phyloP scores from a whole-genome alignment of 1,139 yeast genomes.

The Candida gigantensis region DNA sequence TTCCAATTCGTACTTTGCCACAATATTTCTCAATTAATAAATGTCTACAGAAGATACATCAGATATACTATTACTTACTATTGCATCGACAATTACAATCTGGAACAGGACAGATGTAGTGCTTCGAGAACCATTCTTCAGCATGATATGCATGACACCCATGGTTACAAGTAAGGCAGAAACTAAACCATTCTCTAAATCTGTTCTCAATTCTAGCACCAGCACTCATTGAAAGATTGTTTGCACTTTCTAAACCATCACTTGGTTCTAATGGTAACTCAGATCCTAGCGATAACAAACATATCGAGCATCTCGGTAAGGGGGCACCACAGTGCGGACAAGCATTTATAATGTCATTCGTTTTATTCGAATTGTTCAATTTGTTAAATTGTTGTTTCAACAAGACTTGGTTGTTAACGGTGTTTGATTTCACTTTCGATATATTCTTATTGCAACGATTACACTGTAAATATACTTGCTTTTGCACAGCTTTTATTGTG shows the following conservation, averaged over 20 bases:
- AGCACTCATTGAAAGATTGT: not conserved
- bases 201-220: conserved; percentile 32
- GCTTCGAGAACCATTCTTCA: conserved; percentile 90
- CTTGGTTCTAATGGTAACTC: conserved; percentile 49
- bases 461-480: conserved; percentile 82
- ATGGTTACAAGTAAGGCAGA: conserved; percentile 87
- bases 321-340: conserved; percentile 90
- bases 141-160: conserved; percentile 96
- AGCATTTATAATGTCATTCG: conserved; percentile 32
- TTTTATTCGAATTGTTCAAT: conserved; percentile 18
- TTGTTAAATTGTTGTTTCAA: conserved; percentile 46
- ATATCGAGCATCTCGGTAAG: conserved; percentile 89
- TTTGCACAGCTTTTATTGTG: conserved; percentile 56
- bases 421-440: conserved; percentile 30
- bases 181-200: conserved; percentile 78
- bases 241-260: conserved; percentile 19
- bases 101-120: conserved; percentile 89
- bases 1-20: no score
- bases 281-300: conserved; percentile 79
- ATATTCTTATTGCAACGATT: conserved; percentile 76
- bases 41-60: no score
- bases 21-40: no score
- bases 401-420: conserved; percentile 28
- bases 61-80: conserved; percentile 36
- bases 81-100: conserved; percentile 86